phyloP scores from a whole-genome alignment of 1,284 basidiomycete genomes.

The Cerrena zonata region DNA sequence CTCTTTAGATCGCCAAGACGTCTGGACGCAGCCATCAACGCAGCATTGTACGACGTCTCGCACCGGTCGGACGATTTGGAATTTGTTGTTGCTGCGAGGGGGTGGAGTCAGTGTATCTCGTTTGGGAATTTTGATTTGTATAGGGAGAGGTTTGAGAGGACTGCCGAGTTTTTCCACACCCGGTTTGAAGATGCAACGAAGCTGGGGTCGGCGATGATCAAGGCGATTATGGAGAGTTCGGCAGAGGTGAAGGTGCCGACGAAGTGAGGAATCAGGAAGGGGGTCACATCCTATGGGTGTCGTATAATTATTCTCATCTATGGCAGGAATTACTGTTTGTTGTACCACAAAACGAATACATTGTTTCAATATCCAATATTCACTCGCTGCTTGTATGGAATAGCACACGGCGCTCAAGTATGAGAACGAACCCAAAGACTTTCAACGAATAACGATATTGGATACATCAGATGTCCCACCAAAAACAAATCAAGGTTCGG shows the following conservation, averaged over 20 bases:
- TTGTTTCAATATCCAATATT: too few species aligned
- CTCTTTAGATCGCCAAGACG: constrained; percentile 71
- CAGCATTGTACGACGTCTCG: constrained; percentile 74
- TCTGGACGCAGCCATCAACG: constrained; percentile 68
- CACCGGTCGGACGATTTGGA: constrained; percentile 89
- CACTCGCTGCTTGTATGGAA: too few species aligned
- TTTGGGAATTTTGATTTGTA: constrained; percentile 93
- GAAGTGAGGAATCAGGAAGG: neutral
- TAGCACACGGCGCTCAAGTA: too few species aligned
- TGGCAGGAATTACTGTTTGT: too few species aligned
- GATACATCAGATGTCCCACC: too few species aligned
- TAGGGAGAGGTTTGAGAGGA: constrained; percentile 75
- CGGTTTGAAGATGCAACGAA: constrained; percentile 83
- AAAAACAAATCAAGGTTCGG: too few species aligned
- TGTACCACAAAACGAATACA: too few species aligned
- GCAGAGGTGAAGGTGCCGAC: constrained; percentile 1
- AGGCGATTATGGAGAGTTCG: constrained; percentile 67
- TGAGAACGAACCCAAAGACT: too few species aligned
- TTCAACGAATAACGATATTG: too few species aligned
- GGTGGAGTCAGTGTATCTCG: constrained; percentile 92
- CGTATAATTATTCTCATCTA: too few species aligned
- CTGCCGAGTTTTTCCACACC: constrained; percentile 79
- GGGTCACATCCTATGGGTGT: too few species aligned
- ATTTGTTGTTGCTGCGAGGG: constrained; percentile 90
- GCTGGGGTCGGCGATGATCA: constrained; percentile 87